phyloP scores from a whole-genome alignment of 164 flowering plant species.

The Berberis vulgaris region DNA sequence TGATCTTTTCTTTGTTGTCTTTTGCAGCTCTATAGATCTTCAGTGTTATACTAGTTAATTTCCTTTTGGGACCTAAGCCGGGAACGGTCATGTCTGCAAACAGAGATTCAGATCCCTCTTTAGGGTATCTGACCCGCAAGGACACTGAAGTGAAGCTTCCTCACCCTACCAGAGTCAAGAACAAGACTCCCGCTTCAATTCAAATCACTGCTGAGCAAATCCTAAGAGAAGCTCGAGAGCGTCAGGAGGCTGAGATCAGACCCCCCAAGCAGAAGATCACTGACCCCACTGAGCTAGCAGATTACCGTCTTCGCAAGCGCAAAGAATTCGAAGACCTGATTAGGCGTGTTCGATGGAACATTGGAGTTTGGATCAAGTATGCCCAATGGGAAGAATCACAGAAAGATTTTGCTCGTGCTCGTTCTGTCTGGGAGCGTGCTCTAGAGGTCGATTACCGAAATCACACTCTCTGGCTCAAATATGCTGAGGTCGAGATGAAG shows the following conservation, averaged over 20 bases:
- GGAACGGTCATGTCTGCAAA: neutral
- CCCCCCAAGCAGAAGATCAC: constrained; percentile 2
- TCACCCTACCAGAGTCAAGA: no score
- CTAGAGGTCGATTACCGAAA: neutral
- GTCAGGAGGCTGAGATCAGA: neutral
- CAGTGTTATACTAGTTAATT: no score
- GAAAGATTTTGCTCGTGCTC: neutral
- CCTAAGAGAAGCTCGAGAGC: no score
- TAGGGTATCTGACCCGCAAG: neutral
- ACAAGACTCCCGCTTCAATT: neutral
- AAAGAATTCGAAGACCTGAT: neutral
- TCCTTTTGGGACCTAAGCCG: no score
- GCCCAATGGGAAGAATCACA: constrained; percentile 1
- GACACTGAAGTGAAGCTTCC: constrained; percentile 2
- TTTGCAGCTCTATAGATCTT: no score
- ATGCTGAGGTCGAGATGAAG: no score
- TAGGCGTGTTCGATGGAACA: neutral
- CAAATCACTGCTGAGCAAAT: neutral
- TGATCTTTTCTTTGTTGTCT: no score
- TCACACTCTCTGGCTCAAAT: neutral
- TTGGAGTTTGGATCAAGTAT: neutral
- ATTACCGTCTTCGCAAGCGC: neutral
- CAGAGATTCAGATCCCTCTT: neutral
- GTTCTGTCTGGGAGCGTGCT: neutral
- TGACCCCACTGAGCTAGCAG: neutral